These are phyloP conservation scores for Ceratobasidium sp. DNA, from an alignment of 1,284 basidiomycete species.

Conservation along the genomic window DNA sequence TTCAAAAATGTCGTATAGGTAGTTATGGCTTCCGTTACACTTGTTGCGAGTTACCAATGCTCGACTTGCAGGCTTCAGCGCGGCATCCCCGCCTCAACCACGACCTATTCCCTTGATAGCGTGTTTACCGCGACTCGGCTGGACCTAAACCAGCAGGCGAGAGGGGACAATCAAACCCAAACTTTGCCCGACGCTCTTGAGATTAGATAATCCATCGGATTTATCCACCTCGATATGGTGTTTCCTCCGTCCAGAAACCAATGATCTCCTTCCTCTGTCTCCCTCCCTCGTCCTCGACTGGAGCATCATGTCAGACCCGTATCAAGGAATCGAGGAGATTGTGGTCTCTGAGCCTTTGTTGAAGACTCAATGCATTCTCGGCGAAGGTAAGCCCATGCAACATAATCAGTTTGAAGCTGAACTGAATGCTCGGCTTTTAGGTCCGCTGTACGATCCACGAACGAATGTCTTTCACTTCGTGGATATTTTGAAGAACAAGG, in stretches of 20 bases:
- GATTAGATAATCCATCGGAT: too few relatives aligned
- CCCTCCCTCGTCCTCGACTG: neutral
- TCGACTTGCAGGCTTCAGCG: too few relatives aligned
- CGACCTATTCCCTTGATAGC: too few relatives aligned
- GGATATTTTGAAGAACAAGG: slow-evolving; percentile 69
- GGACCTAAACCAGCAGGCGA: too few relatives aligned
- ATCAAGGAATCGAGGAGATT: slow-evolving; percentile 45
- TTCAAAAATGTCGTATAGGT: too few relatives aligned
- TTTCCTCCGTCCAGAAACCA: neutral
- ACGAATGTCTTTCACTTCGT: slow-evolving; percentile 71
- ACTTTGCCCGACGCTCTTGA: too few relatives aligned
- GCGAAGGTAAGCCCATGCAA: slow-evolving; percentile 63
- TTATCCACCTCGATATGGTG: too few relatives aligned
- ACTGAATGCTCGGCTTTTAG: slow-evolving; percentile 52
- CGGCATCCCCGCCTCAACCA: too few relatives aligned
- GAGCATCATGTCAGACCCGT: slow-evolving; percentile 36
- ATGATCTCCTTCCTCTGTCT: neutral
- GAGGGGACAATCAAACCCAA: too few relatives aligned
- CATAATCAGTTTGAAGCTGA: neutral
- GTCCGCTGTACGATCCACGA: slow-evolving; percentile 67
- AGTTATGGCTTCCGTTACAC: too few relatives aligned
- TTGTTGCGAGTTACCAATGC: too few relatives aligned
- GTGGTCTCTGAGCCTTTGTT: slow-evolving; percentile 61
- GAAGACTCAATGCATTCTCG: slow-evolving; percentile 66
- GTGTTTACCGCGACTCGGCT: too few relatives aligned